These are phyloP conservation scores for Diaporthe sp. DNA, from an alignment of 2,329 filamentous ascomycete species.

Conservation along the genomic window DNA sequence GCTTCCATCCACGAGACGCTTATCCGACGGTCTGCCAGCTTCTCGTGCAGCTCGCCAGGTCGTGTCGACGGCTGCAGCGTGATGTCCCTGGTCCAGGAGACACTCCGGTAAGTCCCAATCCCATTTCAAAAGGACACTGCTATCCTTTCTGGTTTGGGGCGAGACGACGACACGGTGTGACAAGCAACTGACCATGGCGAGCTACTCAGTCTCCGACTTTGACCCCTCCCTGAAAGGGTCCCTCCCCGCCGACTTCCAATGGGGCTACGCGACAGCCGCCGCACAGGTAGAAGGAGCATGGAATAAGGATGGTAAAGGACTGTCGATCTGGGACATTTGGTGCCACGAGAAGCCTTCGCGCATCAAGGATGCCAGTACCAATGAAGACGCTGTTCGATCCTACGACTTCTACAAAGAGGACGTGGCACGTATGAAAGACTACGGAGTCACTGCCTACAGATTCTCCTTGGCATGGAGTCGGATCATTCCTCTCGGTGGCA, in stretches of 20 bases:
- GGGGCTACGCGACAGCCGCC: constrained; percentile 56
- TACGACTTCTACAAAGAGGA: constrained; percentile 63
- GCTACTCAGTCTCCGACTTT: constrained; percentile 42
- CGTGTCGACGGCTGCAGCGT: neutral
- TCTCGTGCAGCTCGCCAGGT: neutral
- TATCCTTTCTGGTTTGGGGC: neutral
- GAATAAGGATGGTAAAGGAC: constrained; percentile 56
- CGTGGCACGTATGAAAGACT: constrained; percentile 69
- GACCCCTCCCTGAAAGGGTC: constrained; percentile 45
- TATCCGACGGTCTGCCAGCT: neutral
- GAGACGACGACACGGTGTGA: neutral
- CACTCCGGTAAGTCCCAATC: neutral
- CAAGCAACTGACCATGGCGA: constrained; percentile 31
- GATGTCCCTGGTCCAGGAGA: neutral
- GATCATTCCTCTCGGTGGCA: constrained; percentile 73
- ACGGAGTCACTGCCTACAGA: constrained; percentile 71
- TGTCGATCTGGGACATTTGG: constrained; percentile 57
- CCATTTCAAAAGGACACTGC: neutral
- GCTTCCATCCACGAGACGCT: neutral
- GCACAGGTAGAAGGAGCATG: constrained; percentile 57
- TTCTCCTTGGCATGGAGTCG: constrained; percentile 76
- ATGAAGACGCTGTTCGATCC: constrained; percentile 53
- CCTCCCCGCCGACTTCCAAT: constrained; percentile 52
- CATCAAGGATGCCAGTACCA: constrained; percentile 54
- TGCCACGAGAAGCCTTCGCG: constrained; percentile 52